Evolutionary conservation across 495 filamentous ascomycete species (phyloP).

Genomic region (Xylaria castorea): DNA sequence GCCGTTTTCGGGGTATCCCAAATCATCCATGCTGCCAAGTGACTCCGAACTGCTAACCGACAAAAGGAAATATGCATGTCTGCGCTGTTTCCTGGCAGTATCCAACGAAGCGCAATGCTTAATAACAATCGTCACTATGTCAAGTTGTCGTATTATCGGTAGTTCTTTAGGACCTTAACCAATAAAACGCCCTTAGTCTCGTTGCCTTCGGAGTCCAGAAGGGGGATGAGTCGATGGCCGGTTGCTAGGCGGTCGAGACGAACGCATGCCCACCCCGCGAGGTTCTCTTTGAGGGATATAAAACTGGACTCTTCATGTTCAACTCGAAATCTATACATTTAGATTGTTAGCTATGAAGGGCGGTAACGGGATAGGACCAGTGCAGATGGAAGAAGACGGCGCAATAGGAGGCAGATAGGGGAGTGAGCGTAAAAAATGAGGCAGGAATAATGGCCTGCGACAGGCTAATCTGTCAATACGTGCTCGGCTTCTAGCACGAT

Average conservation of each 20-base stretch:
- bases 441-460: background rate
- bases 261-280: constrained; percentile 88
- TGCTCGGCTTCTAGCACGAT: background rate
- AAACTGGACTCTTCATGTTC: constrained; percentile 66
- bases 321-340: constrained; percentile 72
- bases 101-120: background rate
- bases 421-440: background rate
- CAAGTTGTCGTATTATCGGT: constrained; percentile 31
- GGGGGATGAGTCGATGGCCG: constrained; percentile 77
- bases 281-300: constrained; percentile 56
- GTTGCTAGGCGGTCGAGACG: constrained; percentile 79
- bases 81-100: background rate
- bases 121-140: background rate
- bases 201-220: constrained; percentile 68
- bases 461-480: background rate
- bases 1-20: constrained; percentile 29
- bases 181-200: constrained; percentile 70
- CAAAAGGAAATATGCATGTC: constrained; percentile 22
- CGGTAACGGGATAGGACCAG: background rate
- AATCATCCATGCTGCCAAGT: constrained; percentile 24
- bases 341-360: constrained; percentile 21
- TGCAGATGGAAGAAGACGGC: background rate
- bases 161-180: constrained; percentile 62
- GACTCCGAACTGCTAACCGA: constrained; percentile 20
- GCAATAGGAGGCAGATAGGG: background rate